Conservation (phyloP, 495 filamentous ascomycete genomes). For the Immersiella caudata region DNA sequence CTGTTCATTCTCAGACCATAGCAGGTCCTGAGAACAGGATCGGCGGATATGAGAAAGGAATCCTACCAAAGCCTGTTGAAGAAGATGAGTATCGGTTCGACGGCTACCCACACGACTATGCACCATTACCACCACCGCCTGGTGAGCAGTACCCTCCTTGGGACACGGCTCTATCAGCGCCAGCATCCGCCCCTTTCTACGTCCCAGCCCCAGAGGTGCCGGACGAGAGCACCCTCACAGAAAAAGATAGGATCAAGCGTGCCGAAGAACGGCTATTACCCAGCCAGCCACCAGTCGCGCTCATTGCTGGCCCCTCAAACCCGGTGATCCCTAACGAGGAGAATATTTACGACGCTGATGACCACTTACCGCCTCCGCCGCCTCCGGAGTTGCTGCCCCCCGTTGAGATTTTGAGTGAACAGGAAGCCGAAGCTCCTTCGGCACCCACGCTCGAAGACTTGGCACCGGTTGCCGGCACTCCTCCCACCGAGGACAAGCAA, state of each 20-base stretch:
- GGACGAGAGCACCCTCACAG: constrained; percentile 59
- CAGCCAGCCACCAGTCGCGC: constrained; percentile 62
- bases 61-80: constrained; percentile 18
- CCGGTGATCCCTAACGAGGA: constrained; percentile 37
- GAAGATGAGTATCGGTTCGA: constrained; percentile 26
- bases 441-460: constrained; percentile 53
- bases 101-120: constrained; percentile 31
- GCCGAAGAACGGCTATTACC: constrained; percentile 72
- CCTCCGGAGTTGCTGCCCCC: constrained; percentile 13
- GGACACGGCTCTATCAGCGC: constrained; percentile 22
- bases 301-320: constrained; percentile 50
- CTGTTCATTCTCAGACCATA: constrained; percentile 27
- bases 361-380: constrained; percentile 17
- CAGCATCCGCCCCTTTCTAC: constrained; percentile 40
- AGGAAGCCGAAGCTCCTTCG: constrained; percentile 39
- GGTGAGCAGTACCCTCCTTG: constrained; percentile 31
- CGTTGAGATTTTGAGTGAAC: neutral
- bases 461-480: constrained; percentile 34
- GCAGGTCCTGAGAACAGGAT: constrained; percentile 22
- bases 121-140: constrained; percentile 23
- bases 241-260: constrained; percentile 68
- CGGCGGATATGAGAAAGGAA: constrained; percentile 22
- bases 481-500: constrained; percentile 75
- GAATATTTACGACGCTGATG: constrained; percentile 44
- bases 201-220: constrained; percentile 58